Conservation (phyloP, 164 flowering plant species). For the Paratinospora sagittata region DNA sequence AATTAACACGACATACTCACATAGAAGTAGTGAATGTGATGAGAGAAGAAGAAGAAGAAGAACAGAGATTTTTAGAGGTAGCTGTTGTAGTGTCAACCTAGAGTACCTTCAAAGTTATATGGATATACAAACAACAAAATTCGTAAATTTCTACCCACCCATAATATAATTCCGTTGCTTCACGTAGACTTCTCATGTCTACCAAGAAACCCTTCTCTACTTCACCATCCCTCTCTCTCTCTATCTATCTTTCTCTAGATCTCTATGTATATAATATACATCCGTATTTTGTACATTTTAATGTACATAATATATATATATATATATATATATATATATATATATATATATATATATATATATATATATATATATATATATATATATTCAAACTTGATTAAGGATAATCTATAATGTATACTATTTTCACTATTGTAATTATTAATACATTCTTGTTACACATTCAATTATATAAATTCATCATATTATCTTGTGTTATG, state of each 20-base stretch:
- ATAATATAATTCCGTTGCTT: slow-evolving; percentile 18
- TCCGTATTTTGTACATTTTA: background rate
- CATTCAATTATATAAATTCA: no score
- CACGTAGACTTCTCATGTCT: slow-evolving; percentile 18
- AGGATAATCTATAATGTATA: no score
- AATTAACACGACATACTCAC: background rate
- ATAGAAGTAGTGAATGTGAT: background rate
- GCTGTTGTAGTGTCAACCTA: slow-evolving; percentile 22
- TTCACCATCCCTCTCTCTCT: background rate
- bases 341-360: no score
- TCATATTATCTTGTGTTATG: no score
- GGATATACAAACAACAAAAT: no score
- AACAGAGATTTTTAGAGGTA: background rate
- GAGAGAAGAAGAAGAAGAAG: background rate
- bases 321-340: no score
- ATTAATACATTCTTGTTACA: no score
- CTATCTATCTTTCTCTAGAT: no score
- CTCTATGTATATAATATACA: background rate
- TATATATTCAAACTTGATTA: no score
- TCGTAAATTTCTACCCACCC: slow-evolving; percentile 3
- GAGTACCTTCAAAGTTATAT: slow-evolving; percentile 24
- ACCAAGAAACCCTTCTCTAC: background rate
- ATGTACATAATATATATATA: no score
- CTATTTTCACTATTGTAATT: no score
- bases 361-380: no score